These are phyloP conservation scores for Citrullus amarus DNA, from an alignment of 306 rosid species.

Conservation along the genomic window DNA sequence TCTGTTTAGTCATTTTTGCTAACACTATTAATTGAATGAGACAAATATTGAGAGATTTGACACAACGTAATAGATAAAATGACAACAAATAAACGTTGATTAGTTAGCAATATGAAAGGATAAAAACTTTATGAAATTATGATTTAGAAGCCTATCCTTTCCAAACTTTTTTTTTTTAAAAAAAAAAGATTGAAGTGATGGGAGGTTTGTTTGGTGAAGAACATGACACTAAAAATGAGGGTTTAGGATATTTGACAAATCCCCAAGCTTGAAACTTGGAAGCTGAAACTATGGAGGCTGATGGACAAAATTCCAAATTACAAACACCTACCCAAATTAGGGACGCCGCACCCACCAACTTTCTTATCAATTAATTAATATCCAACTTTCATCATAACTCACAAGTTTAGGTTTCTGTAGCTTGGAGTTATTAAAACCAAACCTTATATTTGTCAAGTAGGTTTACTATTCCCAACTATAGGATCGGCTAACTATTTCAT, in stretches of 20 bases:
- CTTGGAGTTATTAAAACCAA: too few species aligned
- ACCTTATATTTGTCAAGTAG: not conserved
- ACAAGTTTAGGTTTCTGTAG: not conserved
- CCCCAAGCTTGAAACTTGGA: slow-evolving; percentile 1
- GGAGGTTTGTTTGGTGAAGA: slow-evolving; percentile 3
- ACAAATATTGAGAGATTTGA: too few species aligned
- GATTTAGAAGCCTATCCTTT: too few species aligned
- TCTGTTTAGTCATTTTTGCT: too few species aligned
- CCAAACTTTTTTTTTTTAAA: too few species aligned
- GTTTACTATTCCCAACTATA: not conserved
- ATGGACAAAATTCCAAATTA: not conserved
- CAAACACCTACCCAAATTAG: not conserved
- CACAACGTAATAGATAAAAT: too few species aligned
- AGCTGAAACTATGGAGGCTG: slow-evolving; percentile 22
- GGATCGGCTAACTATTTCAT: too few species aligned
- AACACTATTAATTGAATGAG: too few species aligned
- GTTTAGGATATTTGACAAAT: slow-evolving; percentile 1
- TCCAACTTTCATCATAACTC: not conserved
- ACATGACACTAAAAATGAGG: slow-evolving; percentile 15
- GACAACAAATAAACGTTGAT: too few species aligned
- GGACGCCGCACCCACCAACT: not conserved
- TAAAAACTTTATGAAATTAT: too few species aligned
- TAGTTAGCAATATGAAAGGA: too few species aligned
- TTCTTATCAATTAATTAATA: not conserved
- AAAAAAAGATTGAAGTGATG: not conserved